Evolutionary conservation across 1,284 basidiomycete genomes (phyloP), one percentile per base, ranked within the genome.

Genomic region (Cryptococcus floricola): DNA sequence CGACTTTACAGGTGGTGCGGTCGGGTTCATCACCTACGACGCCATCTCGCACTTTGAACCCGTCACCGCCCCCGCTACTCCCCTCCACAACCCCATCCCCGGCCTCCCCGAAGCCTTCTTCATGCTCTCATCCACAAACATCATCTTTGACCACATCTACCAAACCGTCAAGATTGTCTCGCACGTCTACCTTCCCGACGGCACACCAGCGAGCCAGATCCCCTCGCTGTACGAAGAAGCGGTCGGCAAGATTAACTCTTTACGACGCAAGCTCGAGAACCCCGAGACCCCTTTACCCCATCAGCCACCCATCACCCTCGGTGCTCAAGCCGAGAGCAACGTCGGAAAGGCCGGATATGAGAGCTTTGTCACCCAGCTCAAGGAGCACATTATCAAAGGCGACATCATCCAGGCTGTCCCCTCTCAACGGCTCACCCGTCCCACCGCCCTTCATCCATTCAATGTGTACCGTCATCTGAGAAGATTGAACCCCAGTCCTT

Each of bases 321-420:
- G 87, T n/a, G 79, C 82, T 37, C 81, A 88, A 66, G 82, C 85
- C 2, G 82, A 87, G 18, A 93, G 89, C 45, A 98, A 98, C 72
- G 91, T 98, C 38, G 96, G 96, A 18, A 90, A 92, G 76, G 83
- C 81, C 39, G 96, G 96, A 0, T 99, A 98, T 78, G 87, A 98
- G 74, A 78, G 78, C 4, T 97, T 96, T 69, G 96, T 99, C 18
- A 93, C 92, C 41, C 84, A 82, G 56, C 80, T 99, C 58, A 97
- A 98, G 80, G 83, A 96, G 70, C 91, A 93, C 71, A 97, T 99
- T 56, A 82, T 97, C 58, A 88, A 88, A 48, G 96, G 96, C 41
- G 92, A 99, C 77, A 98, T 98, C 70, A 98, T 99, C 69, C 96
- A 99, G 77, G 96, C 96, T 3, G 96, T 99, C 8, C 96, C 96